Conservation (phyloP, 805 yeast species). For the Teunomyces tritomae region DNA sequence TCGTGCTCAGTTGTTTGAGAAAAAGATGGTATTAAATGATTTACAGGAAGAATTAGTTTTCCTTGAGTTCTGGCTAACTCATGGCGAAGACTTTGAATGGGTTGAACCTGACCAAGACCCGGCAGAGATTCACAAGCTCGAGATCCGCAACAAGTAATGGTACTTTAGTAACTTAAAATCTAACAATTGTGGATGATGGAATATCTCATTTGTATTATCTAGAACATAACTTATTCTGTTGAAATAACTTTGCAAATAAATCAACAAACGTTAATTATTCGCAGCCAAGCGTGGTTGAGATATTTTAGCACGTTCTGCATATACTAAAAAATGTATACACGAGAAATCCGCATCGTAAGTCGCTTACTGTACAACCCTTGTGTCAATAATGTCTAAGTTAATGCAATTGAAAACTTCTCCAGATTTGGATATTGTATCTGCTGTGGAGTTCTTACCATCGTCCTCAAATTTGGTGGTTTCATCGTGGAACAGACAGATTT, state of each 20-base stretch:
- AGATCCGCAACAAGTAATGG: constrained; percentile 3
- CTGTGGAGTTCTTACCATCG: constrained; percentile 36
- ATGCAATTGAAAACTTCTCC: constrained; percentile 20
- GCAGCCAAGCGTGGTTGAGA: not conserved
- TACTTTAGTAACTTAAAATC: no score
- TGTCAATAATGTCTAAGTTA: constrained; percentile 8
- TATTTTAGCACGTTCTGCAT: not conserved
- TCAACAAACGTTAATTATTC: not conserved
- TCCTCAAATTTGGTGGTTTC: constrained; percentile 44
- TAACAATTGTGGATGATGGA: no score
- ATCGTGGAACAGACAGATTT: constrained; percentile 56
- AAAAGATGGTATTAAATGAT: constrained; percentile 37
- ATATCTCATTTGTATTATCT: no score
- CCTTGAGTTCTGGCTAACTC: constrained; percentile 36
- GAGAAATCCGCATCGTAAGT: no score
- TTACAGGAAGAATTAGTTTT: constrained; percentile 34
- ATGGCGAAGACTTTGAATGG: constrained; percentile 39
- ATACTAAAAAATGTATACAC: not conserved
- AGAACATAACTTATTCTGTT: no score
- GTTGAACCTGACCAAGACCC: constrained; percentile 49
- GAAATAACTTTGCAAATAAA: no score
- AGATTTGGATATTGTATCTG: constrained; percentile 42
- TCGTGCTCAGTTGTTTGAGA: constrained; percentile 18
- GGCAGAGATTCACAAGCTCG: constrained; percentile 27
- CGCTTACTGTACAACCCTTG: not conserved